phyloP scores from a whole-genome alignment of 495 filamentous ascomycete genomes.

The Neurospora intermedia region DNA sequence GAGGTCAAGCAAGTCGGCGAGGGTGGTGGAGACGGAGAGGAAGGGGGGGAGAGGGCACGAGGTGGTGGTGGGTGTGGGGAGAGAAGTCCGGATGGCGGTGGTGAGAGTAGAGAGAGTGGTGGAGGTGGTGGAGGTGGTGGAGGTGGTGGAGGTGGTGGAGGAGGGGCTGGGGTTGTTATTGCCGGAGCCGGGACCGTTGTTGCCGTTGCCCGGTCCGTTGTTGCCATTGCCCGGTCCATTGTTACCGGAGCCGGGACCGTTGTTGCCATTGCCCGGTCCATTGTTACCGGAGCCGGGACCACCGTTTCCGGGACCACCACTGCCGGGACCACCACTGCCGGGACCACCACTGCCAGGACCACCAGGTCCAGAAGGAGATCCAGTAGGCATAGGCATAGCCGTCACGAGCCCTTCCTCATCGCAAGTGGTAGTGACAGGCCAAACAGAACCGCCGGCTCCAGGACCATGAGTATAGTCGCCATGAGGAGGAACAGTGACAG shows the following conservation, averaged over 20 bases:
- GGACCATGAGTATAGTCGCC: neutral
- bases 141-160: neutral
- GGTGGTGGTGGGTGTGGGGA: neutral
- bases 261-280: no score
- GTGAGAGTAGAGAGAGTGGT: neutral
- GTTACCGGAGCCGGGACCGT: no score
- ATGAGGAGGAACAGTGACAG: neutral
- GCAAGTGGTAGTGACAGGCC: neutral
- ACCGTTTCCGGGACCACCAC: no score
- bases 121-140: neutral
- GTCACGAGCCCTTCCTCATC: neutral
- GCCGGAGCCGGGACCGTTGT: neutral
- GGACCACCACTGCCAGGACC: neutral
- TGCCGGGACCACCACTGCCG: neutral
- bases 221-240: no score
- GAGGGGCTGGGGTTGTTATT: neutral
- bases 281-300: no score
- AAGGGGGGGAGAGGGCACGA: neutral
- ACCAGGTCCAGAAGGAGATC: neutral
- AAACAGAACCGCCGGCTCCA: neutral
- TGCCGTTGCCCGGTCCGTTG: neutral
- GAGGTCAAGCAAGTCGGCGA: constrained; percentile 4
- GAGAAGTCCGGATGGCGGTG: neutral
- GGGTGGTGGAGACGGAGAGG: neutral
- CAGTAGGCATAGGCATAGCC: neutral